Evolutionary conservation across 2,329 filamentous ascomycete species (phyloP).

Genomic region (Clonostachys sp.): DNA sequence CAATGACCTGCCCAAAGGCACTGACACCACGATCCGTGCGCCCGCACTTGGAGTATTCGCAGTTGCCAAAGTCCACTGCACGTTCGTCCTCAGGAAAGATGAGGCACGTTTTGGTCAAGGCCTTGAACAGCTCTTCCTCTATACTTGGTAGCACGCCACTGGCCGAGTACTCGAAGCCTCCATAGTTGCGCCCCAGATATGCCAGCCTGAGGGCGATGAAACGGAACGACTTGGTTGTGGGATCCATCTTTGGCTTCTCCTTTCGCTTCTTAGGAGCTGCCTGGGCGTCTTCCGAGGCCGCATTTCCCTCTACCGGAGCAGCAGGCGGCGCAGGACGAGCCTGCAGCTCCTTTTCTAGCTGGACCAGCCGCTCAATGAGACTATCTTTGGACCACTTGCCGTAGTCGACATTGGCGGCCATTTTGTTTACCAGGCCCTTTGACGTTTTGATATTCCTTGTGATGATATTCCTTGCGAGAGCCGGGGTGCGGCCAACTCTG

Average conservation of each 20-base stretch:
- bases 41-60: slow-evolving; percentile 92
- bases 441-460: not conserved
- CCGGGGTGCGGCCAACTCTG: no score
- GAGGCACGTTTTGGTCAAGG: slow-evolving; percentile 73
- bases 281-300: slow-evolving; percentile 6
- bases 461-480: no score
- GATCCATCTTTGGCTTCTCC: slow-evolving; percentile 60
- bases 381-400: slow-evolving; percentile 63
- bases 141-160: slow-evolving; percentile 73
- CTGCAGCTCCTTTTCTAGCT: slow-evolving; percentile 60
- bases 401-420: slow-evolving; percentile 36
- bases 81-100: slow-evolving; percentile 67
- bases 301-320: not conserved
- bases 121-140: slow-evolving; percentile 92
- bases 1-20: slow-evolving; percentile 94
- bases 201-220: slow-evolving; percentile 90
- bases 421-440: not conserved
- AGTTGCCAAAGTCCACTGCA: slow-evolving; percentile 73
- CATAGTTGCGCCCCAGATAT: slow-evolving; percentile 87
- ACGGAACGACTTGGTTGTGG: slow-evolving; percentile 75
- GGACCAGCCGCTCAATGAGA: slow-evolving; percentile 62
- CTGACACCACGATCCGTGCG: slow-evolving; percentile 91
- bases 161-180: slow-evolving; percentile 85
- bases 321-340: not conserved
- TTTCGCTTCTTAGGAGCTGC: slow-evolving; percentile 27